Base-by-base conservation (phyloP, 768 basidiomycete genomes). In the Tephrocybe sp. region DNA sequence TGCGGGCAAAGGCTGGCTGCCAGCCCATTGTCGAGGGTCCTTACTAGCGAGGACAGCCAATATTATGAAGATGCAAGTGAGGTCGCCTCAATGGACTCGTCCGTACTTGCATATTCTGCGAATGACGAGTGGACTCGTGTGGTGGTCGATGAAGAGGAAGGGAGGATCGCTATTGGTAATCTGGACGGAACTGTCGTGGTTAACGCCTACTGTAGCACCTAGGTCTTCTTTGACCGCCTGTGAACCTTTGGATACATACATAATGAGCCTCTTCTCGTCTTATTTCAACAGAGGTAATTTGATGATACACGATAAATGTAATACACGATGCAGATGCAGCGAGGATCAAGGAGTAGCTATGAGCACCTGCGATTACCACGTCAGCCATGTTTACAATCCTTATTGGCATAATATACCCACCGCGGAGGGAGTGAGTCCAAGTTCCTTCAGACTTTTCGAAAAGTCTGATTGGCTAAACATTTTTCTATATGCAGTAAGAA, bases 401-500 rank as follows among this genome's bases (percentile, higher is more conserved):
- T 7, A 5, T 12, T 7, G 18, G 9, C 9, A 46, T 21, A 53
- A 47, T 36, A 30, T 32, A 70, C 79, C 47, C 66, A 93, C 93
- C 44, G 94, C 93, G 46, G 92, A 94, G 1, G 94, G 94, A 16
- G 92, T 94, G 53, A 98, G 71, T 4, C 92, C 94, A 24, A 96
- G 78, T 48, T 92, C 89, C 51, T 82, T 82, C 57, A 98, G 65
- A 18, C 86, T 84, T 65, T 84, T 87, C n/a, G 77, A 77, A 62
- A 93, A 88, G 59, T 98, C 94, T 5, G 75, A 69, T 3, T 66
- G 72, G 19, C 80, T 64, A 64, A 91, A 97, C 18, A 77, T 78
- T 82, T 93, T 95, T 69, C 92, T 94, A 52, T 24, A 41, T 45
- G n/a, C n/a, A n/a, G n/a, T n/a, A 12, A 51, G 16, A 35, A 46